Evolutionary conservation across 192 early-diverging fungal genomes (phyloP), one percentile per base, ranked within the genome.

Genomic region (Borealophlyctis nickersoniae): DNA sequence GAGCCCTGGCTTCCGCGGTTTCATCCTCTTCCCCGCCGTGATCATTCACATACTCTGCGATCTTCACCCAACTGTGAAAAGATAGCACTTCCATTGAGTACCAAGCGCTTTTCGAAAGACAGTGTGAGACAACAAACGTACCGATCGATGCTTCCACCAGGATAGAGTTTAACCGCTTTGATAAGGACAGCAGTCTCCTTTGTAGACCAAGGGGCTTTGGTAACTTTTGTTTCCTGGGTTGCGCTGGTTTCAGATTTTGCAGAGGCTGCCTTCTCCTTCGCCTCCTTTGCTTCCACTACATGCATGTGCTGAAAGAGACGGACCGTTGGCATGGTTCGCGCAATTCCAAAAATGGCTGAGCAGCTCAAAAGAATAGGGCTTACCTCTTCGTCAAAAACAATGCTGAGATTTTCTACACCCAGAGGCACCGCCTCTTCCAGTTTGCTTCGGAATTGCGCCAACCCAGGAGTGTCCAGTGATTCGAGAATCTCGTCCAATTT

Each of bases 91-190:
- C n/a, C n/a, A n/a, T n/a, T n/a, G n/a, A n/a, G n/a, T n/a, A n/a
- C n/a, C n/a, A n/a, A n/a, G n/a, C n/a, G n/a, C n/a, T n/a, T n/a
- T n/a, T 28, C n/a, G 27, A 22, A 22, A 4, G 7, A 14, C 2
- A 77, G 5, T 7, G 32, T 27, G 32, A 22, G 0, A 60, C 24
- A 23, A 66, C 14, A 34, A 77, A 22, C 14, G 56, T 28, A 49
- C 58, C 86, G 80, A 32, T 81, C 71, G 26, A 80, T 73, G 13
- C 87, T 88, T 19, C 91, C 91, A 24, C 89, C 88, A 14, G 90
- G 91, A 66, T 87, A 91, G 67, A 86, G 81, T 59, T 92, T 92
- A 48, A 86, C 76, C 19, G 88, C 90, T 66, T 91, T 92, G 72
- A 91, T 90, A 16, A 93, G 73, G 2, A 85, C 62, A 2, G 83